phyloP scores from a whole-genome alignment of 2,329 filamentous ascomycete species.

The Alternaria angustiovoidea region DNA sequence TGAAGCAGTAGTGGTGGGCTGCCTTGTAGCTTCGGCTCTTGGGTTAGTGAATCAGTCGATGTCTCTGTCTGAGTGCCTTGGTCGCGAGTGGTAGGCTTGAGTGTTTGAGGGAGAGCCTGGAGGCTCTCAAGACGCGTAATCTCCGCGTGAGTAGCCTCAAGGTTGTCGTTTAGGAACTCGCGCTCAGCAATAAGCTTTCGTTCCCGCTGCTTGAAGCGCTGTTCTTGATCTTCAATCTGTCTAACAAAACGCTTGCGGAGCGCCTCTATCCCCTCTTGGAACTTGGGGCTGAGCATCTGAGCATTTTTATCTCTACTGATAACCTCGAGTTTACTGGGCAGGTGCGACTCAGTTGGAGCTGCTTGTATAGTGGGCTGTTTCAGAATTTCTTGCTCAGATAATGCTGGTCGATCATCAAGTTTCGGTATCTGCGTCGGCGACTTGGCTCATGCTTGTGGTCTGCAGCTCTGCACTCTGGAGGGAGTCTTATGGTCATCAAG shows the following conservation, averaged over 20 bases:
- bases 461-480: not conserved
- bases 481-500: not conserved
- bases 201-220: slow-evolving; percentile 99
- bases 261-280: slow-evolving; percentile 99
- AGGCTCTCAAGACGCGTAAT: slow-evolving; percentile 85
- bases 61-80: not conserved
- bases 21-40: not conserved
- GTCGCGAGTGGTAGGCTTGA: not conserved
- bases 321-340: not conserved
- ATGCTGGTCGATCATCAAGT: not conserved
- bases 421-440: not conserved
- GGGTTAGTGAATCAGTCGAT: not conserved
- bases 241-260: slow-evolving; percentile 99
- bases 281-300: slow-evolving; percentile 70
- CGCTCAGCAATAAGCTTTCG: slow-evolving; percentile 99
- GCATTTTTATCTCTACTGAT: not conserved
- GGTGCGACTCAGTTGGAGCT: not conserved
- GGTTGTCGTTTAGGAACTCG: slow-evolving; percentile 99
- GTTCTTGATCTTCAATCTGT: slow-evolving; percentile 99
- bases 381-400: not conserved
- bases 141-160: slow-evolving; percentile 91
- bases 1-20: not conserved
- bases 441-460: not conserved
- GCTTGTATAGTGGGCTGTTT: not conserved
- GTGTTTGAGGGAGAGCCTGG: slow-evolving; percentile 26